Conservation (phyloP, 257 asterid species). For the Penstemon davidsonii region DNA sequence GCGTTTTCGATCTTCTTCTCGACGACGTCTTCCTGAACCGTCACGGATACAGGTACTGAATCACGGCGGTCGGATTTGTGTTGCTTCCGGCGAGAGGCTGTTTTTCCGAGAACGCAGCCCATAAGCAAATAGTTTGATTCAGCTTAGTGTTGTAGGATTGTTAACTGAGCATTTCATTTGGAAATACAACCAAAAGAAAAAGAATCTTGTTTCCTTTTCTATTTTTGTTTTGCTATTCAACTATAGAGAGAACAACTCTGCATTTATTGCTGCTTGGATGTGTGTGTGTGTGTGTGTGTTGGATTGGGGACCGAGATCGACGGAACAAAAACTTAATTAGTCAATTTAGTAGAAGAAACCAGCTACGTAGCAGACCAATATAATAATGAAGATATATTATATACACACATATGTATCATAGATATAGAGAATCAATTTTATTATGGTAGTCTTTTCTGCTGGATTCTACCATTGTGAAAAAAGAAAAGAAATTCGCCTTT, state of each 20-base stretch:
- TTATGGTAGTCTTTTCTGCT: not conserved
- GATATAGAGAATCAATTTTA: not conserved
- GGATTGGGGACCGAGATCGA: slow-evolving; percentile 15
- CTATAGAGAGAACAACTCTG: slow-evolving; percentile 17
- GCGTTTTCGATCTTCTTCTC: slow-evolving; percentile 34
- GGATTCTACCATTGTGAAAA: not conserved
- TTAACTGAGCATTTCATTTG: slow-evolving; percentile 28
- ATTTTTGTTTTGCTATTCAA: too few relatives aligned
- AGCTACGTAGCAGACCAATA: too few relatives aligned
- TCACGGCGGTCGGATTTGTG: slow-evolving; percentile 8
- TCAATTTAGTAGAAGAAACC: not conserved
- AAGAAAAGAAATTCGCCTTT: slow-evolving; percentile 9
- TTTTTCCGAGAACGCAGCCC: slow-evolving; percentile 62
- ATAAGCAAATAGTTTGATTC: slow-evolving; percentile 23
- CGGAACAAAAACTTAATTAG: not conserved
- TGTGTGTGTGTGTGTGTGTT: slow-evolving; percentile 15
- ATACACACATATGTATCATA: not conserved
- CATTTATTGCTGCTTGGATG: slow-evolving; percentile 32
- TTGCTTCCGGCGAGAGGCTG: slow-evolving; percentile 37
- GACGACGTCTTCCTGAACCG: slow-evolving; percentile 22
- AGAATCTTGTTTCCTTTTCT: slow-evolving; percentile 14
- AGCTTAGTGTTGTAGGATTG: not conserved
- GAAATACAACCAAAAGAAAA: not conserved
- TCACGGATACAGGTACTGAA: slow-evolving; percentile 20
- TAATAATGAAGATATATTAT: not conserved